Evolutionary conservation across 306 rosid genomes (phyloP), one percentile per base, ranked within the genome.

Genomic region (Cucurbita argyrosperma): DNA sequence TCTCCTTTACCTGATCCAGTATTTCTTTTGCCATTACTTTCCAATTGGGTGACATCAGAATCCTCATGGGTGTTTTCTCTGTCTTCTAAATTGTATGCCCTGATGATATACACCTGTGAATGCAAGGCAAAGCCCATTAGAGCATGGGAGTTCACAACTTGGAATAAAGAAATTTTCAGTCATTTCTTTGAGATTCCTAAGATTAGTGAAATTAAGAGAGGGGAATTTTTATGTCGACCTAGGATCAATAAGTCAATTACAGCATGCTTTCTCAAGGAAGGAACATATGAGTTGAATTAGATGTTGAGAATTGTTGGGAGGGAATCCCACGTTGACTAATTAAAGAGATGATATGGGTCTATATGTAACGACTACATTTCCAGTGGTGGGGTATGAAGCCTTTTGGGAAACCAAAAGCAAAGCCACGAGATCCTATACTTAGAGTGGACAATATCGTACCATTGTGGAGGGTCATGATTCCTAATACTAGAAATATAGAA

Each of bases 61-160:
- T 47, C 57, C 15, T 46, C 57, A 11, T 58, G 15, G 40, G 30
- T 59, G 15, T 74, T 40, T 58, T 21, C 70, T 30, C 10, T 47
- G 45, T 35, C 72, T 62, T 37, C 60, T 3, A n/a, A 19, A 51
- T 75, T 51, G 42, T 62, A 75, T 50, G 78, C 62, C 53, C 78
- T 61, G 78, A 75, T 75, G 58, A 75, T 75, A 38, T 75, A 75
- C 62, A 75, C 72, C 78, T 75, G n/a, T n/a, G 57, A 58, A 62
- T 47, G 6, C 35, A 35, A 55, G 39, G 54, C 8, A n/a, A 10
- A 50, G 60, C 0, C 15, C 58, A 30, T 46, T 45, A 6, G 16
- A 67, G 72, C 55, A 46, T 38, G 56, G 73, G 47, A 12, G 73
- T 47, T 47, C 2, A 46, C 12, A 7, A 21, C 12, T 45, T 47